phyloP scores from a whole-genome alignment of 2,329 filamentous ascomycete genomes.

The Aspergillus sergii region DNA sequence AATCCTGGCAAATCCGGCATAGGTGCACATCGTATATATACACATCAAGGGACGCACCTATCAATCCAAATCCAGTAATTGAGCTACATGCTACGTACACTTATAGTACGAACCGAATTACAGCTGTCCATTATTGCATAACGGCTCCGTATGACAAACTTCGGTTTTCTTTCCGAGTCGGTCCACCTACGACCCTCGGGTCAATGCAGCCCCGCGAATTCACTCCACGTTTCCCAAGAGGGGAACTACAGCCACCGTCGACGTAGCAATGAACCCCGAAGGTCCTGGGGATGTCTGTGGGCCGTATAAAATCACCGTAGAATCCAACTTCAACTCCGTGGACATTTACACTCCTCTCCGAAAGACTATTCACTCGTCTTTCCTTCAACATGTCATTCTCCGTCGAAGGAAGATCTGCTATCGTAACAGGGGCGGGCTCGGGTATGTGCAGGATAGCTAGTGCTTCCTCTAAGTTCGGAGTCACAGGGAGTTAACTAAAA shows the following conservation, averaged over 20 bases:
- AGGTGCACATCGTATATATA: not conserved
- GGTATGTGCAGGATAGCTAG: slow-evolving; percentile 37
- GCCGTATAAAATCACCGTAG: slow-evolving; percentile 4
- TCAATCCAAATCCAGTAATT: not conserved
- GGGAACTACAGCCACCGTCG: slow-evolving; percentile 9
- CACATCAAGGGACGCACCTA: not conserved
- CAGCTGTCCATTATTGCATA: not conserved
- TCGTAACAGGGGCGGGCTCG: slow-evolving; percentile 59
- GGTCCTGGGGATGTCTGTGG: not conserved
- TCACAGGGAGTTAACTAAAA: slow-evolving; percentile 1
- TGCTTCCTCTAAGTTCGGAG: not conserved
- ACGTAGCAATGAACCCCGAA: slow-evolving; percentile 6
- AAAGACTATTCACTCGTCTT: not conserved
- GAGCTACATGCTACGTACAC: not conserved
- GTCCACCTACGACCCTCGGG: slow-evolving; percentile 10
- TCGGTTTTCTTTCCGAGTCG: slow-evolving; percentile 15
- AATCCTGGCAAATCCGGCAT: not conserved
- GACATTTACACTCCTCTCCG: not conserved
- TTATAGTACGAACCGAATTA: not conserved
- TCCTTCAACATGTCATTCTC: slow-evolving; percentile 37
- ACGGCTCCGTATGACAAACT: not conserved
- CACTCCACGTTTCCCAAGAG: slow-evolving; percentile 10
- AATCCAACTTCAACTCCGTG: not conserved
- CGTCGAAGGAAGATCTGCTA: slow-evolving; percentile 52
- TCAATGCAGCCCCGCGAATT: slow-evolving; percentile 19